These are phyloP conservation scores for Penicillium sp. DNA, from an alignment of 2,329 filamentous ascomycete species.

Conservation along the genomic window DNA sequence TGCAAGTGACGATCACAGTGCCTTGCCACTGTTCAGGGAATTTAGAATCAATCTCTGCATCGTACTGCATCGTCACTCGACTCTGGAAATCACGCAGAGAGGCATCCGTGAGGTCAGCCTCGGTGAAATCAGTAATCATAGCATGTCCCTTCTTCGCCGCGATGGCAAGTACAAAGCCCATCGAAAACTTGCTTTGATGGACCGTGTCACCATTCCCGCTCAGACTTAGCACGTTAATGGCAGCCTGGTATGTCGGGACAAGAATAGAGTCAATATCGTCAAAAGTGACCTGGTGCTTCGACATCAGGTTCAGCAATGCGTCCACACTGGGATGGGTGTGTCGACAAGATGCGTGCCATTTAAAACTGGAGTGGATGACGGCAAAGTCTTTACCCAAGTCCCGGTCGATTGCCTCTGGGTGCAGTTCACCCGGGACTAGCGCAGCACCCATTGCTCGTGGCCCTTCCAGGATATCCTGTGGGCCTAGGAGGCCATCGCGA, in stretches of 20 bases:
- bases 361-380: constrained; percentile 31
- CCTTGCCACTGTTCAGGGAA: constrained; percentile 32
- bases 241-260: constrained; percentile 30
- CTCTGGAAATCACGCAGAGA: constrained; percentile 26
- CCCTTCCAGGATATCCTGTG: constrained; percentile 31
- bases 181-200: constrained; percentile 36
- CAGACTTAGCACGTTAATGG: constrained; percentile 30
- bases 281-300: constrained; percentile 23
- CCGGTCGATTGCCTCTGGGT: constrained; percentile 24
- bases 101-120: constrained; percentile 24
- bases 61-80: constrained; percentile 28
- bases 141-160: constrained; percentile 33
- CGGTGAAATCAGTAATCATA: constrained; percentile 33
- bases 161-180: constrained; percentile 35
- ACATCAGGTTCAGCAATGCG: constrained; percentile 29
- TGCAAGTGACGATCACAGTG: constrained; percentile 26
- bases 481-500: constrained; percentile 27
- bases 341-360: constrained; percentile 35
- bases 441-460: constrained; percentile 27
- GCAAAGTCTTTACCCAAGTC: constrained; percentile 27
- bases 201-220: constrained; percentile 31
- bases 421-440: constrained; percentile 22
- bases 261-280: constrained; percentile 31
- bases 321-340: constrained; percentile 35
- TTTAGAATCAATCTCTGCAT: constrained; percentile 26